Evolutionary conservation across 805 yeast genomes (phyloP), one percentile per base, ranked within the genome.

Genomic region (Zygosaccharomyces bisporus): DNA sequence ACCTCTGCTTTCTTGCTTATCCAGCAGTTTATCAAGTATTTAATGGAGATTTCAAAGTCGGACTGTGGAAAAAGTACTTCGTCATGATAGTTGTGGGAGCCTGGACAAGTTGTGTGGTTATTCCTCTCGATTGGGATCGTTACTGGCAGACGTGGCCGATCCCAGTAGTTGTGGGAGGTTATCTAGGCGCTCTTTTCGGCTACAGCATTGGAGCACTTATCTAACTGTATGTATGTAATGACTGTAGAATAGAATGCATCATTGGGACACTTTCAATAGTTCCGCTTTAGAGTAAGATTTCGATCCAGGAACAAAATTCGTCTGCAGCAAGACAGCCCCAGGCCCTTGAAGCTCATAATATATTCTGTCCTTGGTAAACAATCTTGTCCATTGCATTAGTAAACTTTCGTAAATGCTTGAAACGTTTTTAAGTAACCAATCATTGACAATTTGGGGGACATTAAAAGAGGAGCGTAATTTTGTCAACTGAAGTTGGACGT

Each of bases 61-160:
- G 82, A 20, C 49, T 64, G 29, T 64, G 66, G 58, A 69, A 61
- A 43, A 65, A 60, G 41, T 65, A 64, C 37, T 61, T 64, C 18
- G 52, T 64, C 9, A 44, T 59, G 19, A 58, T 68, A 6, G 64
- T 63, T 4, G 40, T 83, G 8, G 96, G 96, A 1, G 80, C 90
- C 5, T 91, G 98, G 98, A 53, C 88, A 1, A 97, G 98, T 12
- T 96, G 91, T 2, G 64, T 86, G 29, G 98, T 95, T 1, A 89
- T 93, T 46, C 97, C 98, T 0, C 72, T 93, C 47, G 99, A 91
- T 64, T 91, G 99, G 99, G 99, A 91, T 62, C 75, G 98, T 56
- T 86, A 84, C 19, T 91, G 99, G 99, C 99, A 91, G 65, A 75
- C 73, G 42, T 91, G 96, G 95, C 99, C 99, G 5, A 77, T 88